Evolutionary conservation across 495 filamentous ascomycete species (phyloP), one percentile per base, ranked within the genome.

Genomic region (Opeltia flavorubescens): DNA sequence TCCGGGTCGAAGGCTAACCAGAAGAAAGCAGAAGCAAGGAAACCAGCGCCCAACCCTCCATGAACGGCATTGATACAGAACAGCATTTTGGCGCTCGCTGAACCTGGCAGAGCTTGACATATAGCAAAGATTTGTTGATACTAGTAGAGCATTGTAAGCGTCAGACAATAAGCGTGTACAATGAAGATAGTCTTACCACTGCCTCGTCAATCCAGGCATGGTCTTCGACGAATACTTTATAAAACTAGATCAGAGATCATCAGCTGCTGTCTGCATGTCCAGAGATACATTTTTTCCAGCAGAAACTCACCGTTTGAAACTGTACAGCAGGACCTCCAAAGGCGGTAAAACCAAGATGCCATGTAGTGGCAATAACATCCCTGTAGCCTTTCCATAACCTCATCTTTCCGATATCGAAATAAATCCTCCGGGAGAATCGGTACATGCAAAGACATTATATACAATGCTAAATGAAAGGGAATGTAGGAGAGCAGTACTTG

Each of bases 51-150:
- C 25, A 82, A 66, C 0, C 84, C 85, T 26, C 68, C 70, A 44
- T 77, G 77, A 8, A 88, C 69, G 31, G 83, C 55, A 25, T 80
- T 77, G 25, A 89, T 76, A 51, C 79, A 83, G 52, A 84, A 89
- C 0, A 77, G 55, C 78, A 89, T 86, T 62, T 89, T 89, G 15
- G 84, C 88, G 56, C 77, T 83, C 1, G 58, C 85, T 0, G 86
- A 85, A 0, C 86, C 86, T 0, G 81, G 77, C 17, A 89, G 72
- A 12, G 78, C 77, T 59, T 89, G 85, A 39, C 75, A 82, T 50
- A 93, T 64, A 17, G 81, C 81, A 59, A 89, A 93, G 13, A 89
- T 71, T 55, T 93, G 84, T 62, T 88, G 81, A 62, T 84, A 93
- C 80, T 84, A 49, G 25, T 36, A 9, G 5, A 2, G 29, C 13